These are phyloP conservation scores for Penicillium sp. DNA, from an alignment of 2,329 filamentous ascomycete genomes.

Conservation along the genomic window DNA sequence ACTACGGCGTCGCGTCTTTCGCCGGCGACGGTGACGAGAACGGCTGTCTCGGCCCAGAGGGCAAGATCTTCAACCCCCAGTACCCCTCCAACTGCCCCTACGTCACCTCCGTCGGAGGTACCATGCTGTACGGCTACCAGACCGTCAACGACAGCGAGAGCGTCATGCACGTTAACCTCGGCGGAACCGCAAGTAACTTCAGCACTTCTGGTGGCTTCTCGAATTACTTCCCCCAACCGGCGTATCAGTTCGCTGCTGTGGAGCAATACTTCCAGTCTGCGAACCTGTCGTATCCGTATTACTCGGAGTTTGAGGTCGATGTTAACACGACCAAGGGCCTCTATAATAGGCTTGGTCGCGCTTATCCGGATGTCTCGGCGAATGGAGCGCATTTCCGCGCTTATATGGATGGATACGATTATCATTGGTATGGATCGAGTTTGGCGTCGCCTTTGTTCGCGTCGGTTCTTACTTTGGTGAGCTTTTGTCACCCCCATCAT, in stretches of 20 bases:
- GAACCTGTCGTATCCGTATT: conserved; percentile 25
- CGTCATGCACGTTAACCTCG: conserved; percentile 27
- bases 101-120: conserved; percentile 42
- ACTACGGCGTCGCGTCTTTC: conserved; percentile 30
- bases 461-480: conserved; percentile 25
- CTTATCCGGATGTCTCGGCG: conserved; percentile 45
- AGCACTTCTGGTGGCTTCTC: conserved; percentile 41
- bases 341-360: conserved; percentile 41
- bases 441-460: conserved; percentile 25
- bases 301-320: conserved; percentile 27
- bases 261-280: conserved; percentile 33
- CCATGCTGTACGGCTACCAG: conserved; percentile 26
- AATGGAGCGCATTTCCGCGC: conserved; percentile 32
- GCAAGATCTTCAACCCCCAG: conserved; percentile 42
- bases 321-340: conserved; percentile 32
- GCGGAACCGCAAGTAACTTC: conserved; percentile 27
- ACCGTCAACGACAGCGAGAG: conserved; percentile 22
- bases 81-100: conserved; percentile 48
- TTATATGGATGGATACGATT: conserved; percentile 12
- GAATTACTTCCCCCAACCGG: conserved; percentile 39
- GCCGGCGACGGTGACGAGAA: conserved; percentile 30
- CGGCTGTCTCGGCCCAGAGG: conserved; percentile 34
- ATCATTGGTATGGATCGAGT: conserved; percentile 24
- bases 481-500: conserved; percentile 2
- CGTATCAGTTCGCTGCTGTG: conserved; percentile 38